Evolutionary conservation across 352 stramenopile species (phyloP).

Genomic region (Halophytophthora batemanensis): DNA sequence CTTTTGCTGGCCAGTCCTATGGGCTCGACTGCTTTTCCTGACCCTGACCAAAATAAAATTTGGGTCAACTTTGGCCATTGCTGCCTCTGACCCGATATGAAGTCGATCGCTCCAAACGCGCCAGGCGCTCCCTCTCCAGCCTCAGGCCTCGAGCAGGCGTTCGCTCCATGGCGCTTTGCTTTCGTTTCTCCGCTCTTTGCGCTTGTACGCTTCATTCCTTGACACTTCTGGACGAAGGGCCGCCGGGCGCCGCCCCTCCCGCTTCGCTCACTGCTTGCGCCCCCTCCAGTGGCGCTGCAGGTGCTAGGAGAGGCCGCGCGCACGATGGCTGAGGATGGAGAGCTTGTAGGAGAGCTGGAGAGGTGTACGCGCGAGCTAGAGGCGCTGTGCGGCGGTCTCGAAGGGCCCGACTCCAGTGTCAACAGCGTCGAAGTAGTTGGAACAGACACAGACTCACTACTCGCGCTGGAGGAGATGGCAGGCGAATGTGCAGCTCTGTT

Average conservation of each 20-base stretch:
- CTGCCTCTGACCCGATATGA: too few relatives aligned
- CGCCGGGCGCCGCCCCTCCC: too few relatives aligned
- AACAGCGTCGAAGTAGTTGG: neutral
- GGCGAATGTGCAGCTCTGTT: slow-evolving; percentile 21
- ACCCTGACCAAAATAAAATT: too few relatives aligned
- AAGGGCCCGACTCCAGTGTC: slow-evolving; percentile 12
- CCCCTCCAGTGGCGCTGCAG: neutral
- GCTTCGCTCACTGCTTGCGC: neutral
- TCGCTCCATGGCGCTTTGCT: too few relatives aligned
- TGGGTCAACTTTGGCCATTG: too few relatives aligned
- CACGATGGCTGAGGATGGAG: slow-evolving; percentile 5
- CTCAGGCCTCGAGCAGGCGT: too few relatives aligned
- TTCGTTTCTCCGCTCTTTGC: slow-evolving; percentile 86
- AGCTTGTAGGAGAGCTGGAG: slow-evolving; percentile 16
- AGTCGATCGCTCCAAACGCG: too few relatives aligned
- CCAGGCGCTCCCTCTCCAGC: too few relatives aligned
- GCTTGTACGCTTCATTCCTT: slow-evolving; percentile 69
- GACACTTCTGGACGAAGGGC: too few relatives aligned
- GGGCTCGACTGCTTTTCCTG: too few relatives aligned
- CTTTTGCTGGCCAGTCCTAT: too few relatives aligned
- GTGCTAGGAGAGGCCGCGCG: neutral
- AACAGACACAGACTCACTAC: slow-evolving; percentile 7
- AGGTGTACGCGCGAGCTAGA: slow-evolving; percentile 21
- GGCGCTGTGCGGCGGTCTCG: slow-evolving; percentile 20
- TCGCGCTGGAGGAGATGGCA: slow-evolving; percentile 19